These are phyloP conservation scores for Aspergillus sp. DNA, from an alignment of 2,329 filamentous ascomycete genomes.

Conservation along the genomic window DNA sequence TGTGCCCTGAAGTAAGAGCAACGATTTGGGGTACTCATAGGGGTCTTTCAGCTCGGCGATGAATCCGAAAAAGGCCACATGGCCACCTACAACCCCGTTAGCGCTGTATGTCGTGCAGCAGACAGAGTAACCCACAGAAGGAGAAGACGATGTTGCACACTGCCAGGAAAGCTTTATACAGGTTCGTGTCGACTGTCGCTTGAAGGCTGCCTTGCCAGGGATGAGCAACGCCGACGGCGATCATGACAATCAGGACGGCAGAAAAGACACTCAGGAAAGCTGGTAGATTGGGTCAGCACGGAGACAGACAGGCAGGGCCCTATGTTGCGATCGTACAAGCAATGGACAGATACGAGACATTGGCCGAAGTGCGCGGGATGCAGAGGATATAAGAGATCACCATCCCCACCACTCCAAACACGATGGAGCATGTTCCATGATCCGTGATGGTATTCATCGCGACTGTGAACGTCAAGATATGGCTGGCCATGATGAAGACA, in stretches of 20 bases:
- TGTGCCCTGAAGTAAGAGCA: constrained; percentile 56
- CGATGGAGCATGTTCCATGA: constrained; percentile 59
- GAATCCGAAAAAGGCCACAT: constrained; percentile 65
- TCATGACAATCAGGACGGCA: constrained; percentile 63
- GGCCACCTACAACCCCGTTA: constrained; percentile 49
- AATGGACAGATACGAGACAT: constrained; percentile 58
- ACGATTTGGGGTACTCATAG: constrained; percentile 57
- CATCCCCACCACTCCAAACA: constrained; percentile 58
- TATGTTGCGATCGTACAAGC: constrained; percentile 34
- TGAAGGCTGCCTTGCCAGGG: constrained; percentile 32
- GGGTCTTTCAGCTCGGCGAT: constrained; percentile 62
- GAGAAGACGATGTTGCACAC: constrained; percentile 67
- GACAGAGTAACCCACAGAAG: constrained; percentile 51
- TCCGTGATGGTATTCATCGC: constrained; percentile 62
- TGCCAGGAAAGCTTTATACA: constrained; percentile 56
- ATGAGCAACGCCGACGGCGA: constrained; percentile 55
- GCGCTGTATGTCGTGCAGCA: constrained; percentile 50
- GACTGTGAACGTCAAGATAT: constrained; percentile 65
- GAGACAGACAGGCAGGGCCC: no score
- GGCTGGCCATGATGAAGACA: constrained; percentile 64
- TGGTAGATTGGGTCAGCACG: not conserved
- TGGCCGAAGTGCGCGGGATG: constrained; percentile 59
- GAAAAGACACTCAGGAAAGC: constrained; percentile 60
- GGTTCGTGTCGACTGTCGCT: constrained; percentile 37
- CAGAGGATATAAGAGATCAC: constrained; percentile 56